Conservation (phyloP, 352 stramenopile genomes). For the Phytophthora sojae region DNA sequence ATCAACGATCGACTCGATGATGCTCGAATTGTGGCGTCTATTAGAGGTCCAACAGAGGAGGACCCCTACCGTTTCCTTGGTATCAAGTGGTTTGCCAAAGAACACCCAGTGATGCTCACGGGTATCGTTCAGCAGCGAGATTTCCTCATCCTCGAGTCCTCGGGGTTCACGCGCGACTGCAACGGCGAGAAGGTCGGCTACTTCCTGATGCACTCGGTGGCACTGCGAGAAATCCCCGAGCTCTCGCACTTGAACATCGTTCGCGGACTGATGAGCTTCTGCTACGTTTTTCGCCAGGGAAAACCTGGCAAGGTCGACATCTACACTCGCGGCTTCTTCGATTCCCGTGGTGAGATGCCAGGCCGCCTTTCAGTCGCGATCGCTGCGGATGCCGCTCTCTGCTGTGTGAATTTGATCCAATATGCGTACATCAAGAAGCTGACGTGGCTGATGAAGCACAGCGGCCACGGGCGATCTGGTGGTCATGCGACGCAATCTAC, state of each 20-base stretch:
- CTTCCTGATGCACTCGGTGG: conserved; percentile 62
- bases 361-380: conserved; percentile 50
- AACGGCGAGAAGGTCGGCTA: conserved; percentile 46
- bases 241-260: conserved; percentile 55
- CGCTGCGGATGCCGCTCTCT: conserved; percentile 52
- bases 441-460: conserved; percentile 55
- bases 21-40: conserved; percentile 47
- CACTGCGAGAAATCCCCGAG: conserved; percentile 41
- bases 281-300: conserved; percentile 54
- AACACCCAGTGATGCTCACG: conserved; percentile 44
- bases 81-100: conserved; percentile 70
- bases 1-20: conserved; percentile 61
- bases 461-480: conserved; percentile 6
- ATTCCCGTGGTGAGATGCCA: conserved; percentile 55
- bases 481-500: conserved; percentile 3
- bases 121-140: conserved; percentile 59
- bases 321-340: conserved; percentile 63
- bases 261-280: conserved; percentile 54
- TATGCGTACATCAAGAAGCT: conserved; percentile 72
- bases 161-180: conserved; percentile 39
- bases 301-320: conserved; percentile 37
- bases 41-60: conserved; percentile 35
- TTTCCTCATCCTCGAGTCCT: conserved; percentile 55
- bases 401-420: conserved; percentile 48
- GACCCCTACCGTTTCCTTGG: conserved; percentile 60